These are phyloP conservation scores for Botrytis porri DNA, from an alignment of 2,329 filamentous ascomycete genomes.

Conservation along the genomic window DNA sequence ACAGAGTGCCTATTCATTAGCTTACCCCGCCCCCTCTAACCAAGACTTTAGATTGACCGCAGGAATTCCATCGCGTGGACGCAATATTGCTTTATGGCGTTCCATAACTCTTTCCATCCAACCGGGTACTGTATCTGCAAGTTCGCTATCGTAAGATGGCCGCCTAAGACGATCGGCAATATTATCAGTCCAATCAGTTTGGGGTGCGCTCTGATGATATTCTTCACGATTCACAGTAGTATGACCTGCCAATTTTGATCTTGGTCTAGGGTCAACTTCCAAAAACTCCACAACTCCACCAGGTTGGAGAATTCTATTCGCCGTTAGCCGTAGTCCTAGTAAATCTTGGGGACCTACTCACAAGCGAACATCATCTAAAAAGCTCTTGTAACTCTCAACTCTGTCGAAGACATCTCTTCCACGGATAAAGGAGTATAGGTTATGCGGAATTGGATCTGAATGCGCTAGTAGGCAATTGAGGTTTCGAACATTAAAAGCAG, in stretches of 20 bases:
- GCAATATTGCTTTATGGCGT: slow-evolving; percentile 30
- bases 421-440: slow-evolving; percentile 34
- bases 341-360: slow-evolving; percentile 19
- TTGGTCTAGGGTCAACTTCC: slow-evolving; percentile 36
- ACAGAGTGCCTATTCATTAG: neutral
- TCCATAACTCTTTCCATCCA: slow-evolving; percentile 34
- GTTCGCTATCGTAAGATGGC: slow-evolving; percentile 27
- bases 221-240: slow-evolving; percentile 4
- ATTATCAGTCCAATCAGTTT: slow-evolving; percentile 32
- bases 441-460: slow-evolving; percentile 30
- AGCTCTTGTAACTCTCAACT: slow-evolving; percentile 33
- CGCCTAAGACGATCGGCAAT: slow-evolving; percentile 33
- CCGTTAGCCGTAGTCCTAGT: slow-evolving; percentile 9
- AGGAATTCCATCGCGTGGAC: slow-evolving; percentile 33
- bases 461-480: slow-evolving; percentile 32
- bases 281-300: slow-evolving; percentile 37
- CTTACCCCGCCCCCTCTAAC: slow-evolving; percentile 36
- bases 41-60: slow-evolving; percentile 34
- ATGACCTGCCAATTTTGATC: slow-evolving; percentile 18
- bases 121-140: slow-evolving; percentile 30
- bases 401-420: slow-evolving; percentile 35
- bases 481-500: slow-evolving; percentile 35
- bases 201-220: slow-evolving; percentile 27
- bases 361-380: slow-evolving; percentile 35
- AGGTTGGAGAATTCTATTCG: slow-evolving; percentile 31